Percentiles rank a stretch among this genome's conserved stretches.
Conservation (phyloP, 371 early-diverging fungal genomes). For the Mucor mucedo region DNA sequence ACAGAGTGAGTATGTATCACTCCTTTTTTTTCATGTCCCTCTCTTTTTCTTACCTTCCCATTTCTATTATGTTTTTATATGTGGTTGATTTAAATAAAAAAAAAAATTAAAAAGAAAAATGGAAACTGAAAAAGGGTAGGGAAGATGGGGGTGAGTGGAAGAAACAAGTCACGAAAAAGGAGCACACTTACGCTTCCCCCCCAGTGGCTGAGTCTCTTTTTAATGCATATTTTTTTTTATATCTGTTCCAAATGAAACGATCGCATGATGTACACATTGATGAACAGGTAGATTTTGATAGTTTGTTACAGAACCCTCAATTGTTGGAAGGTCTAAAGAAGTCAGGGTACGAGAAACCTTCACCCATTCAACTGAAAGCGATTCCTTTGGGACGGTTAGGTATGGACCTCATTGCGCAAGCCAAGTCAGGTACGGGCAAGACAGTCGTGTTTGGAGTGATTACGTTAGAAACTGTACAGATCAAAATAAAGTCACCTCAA, state of each 20-base stretch:
- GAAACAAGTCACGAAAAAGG: constrained; percentile 12
- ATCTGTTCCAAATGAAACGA: constrained; percentile 28
- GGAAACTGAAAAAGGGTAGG: not conserved
- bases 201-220: constrained; percentile 26
- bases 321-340: constrained; percentile 58
- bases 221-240: not conserved
- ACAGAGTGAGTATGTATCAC: not conserved
- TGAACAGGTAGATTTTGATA: constrained; percentile 63
- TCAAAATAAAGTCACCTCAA: constrained; percentile 31
- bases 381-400: constrained; percentile 83
- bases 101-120: constrained; percentile 22
- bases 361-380: constrained; percentile 89
- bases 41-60: constrained; percentile 32
- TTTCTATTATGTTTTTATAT: not conserved
- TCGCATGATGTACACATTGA: constrained; percentile 65
- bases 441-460: constrained; percentile 96
- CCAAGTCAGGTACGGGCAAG: constrained; percentile 97
- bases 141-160: not conserved
- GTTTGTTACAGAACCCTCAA: constrained; percentile 52
- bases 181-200: not conserved
- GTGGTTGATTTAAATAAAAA: not conserved
- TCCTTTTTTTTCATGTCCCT: not conserved
- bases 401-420: constrained; percentile 89
- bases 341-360: constrained; percentile 71
- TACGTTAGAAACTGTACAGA: constrained; percentile 77